Evolutionary conservation across 2,329 filamentous ascomycete species (phyloP), one percentile per base, ranked within the genome.

Genomic region (Leptosphaerulina australis): DNA sequence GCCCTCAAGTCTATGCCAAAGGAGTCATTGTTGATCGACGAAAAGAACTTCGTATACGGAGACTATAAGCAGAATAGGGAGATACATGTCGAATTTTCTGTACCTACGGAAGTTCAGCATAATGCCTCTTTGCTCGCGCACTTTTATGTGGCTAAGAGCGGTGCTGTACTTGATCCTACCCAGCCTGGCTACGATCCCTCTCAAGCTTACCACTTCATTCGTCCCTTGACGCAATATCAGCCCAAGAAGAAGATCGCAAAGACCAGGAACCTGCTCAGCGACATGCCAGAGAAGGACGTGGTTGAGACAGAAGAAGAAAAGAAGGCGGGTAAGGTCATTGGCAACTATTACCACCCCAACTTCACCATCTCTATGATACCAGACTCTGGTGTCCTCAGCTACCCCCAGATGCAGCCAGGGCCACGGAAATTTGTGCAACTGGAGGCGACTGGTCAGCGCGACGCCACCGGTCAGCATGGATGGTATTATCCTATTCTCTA

Each of bases 71-170:
- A 97, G 65, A 87, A 82, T 67, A 84, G 94, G 49, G 81, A 87
- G 45, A 81, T 92, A 50, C 86, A 93, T 60, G 89, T 88, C 5
- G 86, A 80, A 28, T 91, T 99, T 68, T 76, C 80, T 3, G 85
- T 97, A 3, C 93, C 94, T 2, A 79, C 80, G 55, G 80, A 84
- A 31, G 91, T 96, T 0, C 92, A 97, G 78, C 82, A 91, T 60
- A 97, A 97, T 70, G 91, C 90, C 25, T 97, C 93, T 1, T 82
- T 99, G 8, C 97, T 90, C 86, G 93, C 90, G 2, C 94, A 99
- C 73, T 95, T 97, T 74, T 96, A 91, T 65, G 79, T 97, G 53
- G 90, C 85, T 9, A 83, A 96, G 58, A 77, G 85, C 8, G 93
- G 92, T 44, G 83, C 84, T 51, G 80, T 83, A 47, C 77, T 96